Percentiles rank a stretch among this genome's conserved stretches.
These are phyloP conservation scores for Polychytrium aggregatum DNA, from an alignment of 192 early-diverging fungal genomes.

Conservation along the genomic window DNA sequence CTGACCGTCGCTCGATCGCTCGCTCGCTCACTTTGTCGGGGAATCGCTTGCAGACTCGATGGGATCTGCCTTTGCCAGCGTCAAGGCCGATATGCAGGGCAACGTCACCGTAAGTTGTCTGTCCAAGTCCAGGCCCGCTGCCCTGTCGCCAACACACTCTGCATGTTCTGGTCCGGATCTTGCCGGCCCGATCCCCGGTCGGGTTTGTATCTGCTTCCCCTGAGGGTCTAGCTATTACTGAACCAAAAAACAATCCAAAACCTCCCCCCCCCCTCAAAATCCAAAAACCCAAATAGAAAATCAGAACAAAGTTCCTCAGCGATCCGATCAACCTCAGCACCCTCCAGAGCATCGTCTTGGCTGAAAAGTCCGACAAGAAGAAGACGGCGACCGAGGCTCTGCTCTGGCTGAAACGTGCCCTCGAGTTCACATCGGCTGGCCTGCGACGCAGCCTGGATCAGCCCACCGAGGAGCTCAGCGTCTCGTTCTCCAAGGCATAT, in stretches of 20 bases:
- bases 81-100: constrained; percentile 85
- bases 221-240: no score
- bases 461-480: constrained; percentile 31
- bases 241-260: constrained; percentile 70
- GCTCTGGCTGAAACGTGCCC: constrained; percentile 76
- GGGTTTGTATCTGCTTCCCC: no score
- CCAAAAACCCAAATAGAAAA: constrained; percentile 44
- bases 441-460: constrained; percentile 30
- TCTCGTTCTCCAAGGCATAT: constrained; percentile 31
- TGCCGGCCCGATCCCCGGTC: no score
- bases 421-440: constrained; percentile 32
- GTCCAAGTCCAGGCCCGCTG: not conserved
- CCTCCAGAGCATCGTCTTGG: constrained; percentile 67
- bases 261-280: not conserved
- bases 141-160: not conserved
- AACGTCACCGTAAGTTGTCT: constrained; percentile 75
- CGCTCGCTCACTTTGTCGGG: not conserved
- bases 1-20: not conserved
- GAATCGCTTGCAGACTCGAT: constrained; percentile 16
- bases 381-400: constrained; percentile 80
- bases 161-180: constrained; percentile 1
- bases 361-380: constrained; percentile 69
- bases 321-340: constrained; percentile 61
- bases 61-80: constrained; percentile 65
- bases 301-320: constrained; percentile 57